Evolutionary conservation across 768 basidiomycete genomes (phyloP), one percentile per base, ranked within the genome.

Genomic region (Boletus rubroflammeus): DNA sequence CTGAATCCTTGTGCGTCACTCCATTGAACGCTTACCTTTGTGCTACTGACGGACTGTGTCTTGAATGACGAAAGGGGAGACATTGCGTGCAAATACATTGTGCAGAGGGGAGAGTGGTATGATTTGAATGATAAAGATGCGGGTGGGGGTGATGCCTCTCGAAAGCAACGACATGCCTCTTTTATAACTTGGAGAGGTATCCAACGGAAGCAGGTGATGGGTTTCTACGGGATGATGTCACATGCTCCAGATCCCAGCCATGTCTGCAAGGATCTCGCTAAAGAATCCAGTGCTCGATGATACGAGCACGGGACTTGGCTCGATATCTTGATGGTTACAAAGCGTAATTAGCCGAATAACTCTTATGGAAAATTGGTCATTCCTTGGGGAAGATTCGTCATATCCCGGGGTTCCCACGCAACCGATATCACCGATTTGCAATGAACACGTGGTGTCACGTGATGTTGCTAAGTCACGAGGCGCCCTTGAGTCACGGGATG

Each of bases 41-140:
- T 52, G 53, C 61, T 68, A 11, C 29, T 25, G 9, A 57, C 14
- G 36, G 65, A 68, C 38, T 52, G 53, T 51, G 63, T 68, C 55
- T 60, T 68, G 47, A 68, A 50, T 6, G 56, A 56, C 10, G 44
- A 47, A n/a, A 66, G 47, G 21, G 66, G 51, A 3, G 47, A 57
- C 63, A 66, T 67, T 25, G 51, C 44, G 51, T 21, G 17, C 6
- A 23, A 23, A 29, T 28, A 31, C 17, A 44, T 49, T 45, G 46
- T 14, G 38, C 1, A 17, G 21, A 13, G 34, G 32, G 47, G 28
- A 21, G 32, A 31, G 23, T 13, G 28, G 17, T 55, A 19, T 53
- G 46, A n/a, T n/a, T 35, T 49, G 50, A 26, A 28, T 35, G 34
- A 23, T 17, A 23, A 21, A 39, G 39, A 39, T 15, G 40, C 31